Conservation (phyloP, 2,329 filamentous ascomycete genomes). For the Aspergillus nomiae region DNA sequence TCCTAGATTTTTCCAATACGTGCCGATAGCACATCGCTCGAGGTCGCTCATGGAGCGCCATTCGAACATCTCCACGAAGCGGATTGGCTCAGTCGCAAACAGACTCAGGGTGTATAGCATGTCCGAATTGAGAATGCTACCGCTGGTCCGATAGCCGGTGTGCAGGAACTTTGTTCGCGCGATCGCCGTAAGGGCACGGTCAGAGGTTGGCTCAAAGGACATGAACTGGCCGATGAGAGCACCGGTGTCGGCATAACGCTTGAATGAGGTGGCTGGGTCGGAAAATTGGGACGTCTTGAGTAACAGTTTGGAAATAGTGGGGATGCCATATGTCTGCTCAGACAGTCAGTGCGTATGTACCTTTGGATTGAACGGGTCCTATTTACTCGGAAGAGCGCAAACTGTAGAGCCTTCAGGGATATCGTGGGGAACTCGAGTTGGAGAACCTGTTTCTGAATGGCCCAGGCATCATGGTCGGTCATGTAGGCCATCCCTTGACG, state of each 20-base stretch:
- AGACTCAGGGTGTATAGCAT: slow-evolving; percentile 66
- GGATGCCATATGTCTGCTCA: slow-evolving; percentile 57
- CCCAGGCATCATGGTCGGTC: slow-evolving; percentile 55
- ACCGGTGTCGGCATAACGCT: slow-evolving; percentile 56
- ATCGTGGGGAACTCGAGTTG: slow-evolving; percentile 59
- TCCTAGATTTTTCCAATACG: slow-evolving; percentile 71
- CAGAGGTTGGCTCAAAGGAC: slow-evolving; percentile 44
- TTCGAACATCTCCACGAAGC: slow-evolving; percentile 67
- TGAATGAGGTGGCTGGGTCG: slow-evolving; percentile 48
- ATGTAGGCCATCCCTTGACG: slow-evolving; percentile 49
- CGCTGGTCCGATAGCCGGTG: slow-evolving; percentile 55
- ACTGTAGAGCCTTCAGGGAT: slow-evolving; percentile 54
- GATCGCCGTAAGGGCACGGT: slow-evolving; percentile 54
- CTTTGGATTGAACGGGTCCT: neutral
- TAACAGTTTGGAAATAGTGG: slow-evolving; percentile 54
- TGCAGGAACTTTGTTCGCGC: slow-evolving; percentile 68
- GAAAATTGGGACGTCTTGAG: slow-evolving; percentile 53
- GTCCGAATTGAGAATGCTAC: slow-evolving; percentile 63
- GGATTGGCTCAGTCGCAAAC: slow-evolving; percentile 66
- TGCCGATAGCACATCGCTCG: slow-evolving; percentile 67
- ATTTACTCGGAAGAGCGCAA: slow-evolving; percentile 59
- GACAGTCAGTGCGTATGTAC: neutral
- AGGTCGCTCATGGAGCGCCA: slow-evolving; percentile 69
- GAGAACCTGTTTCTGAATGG: slow-evolving; percentile 49
- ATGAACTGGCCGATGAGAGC: slow-evolving; percentile 54